Conservation (phyloP, 2,329 filamentous ascomycete species). For the Penicillium sp. region DNA sequence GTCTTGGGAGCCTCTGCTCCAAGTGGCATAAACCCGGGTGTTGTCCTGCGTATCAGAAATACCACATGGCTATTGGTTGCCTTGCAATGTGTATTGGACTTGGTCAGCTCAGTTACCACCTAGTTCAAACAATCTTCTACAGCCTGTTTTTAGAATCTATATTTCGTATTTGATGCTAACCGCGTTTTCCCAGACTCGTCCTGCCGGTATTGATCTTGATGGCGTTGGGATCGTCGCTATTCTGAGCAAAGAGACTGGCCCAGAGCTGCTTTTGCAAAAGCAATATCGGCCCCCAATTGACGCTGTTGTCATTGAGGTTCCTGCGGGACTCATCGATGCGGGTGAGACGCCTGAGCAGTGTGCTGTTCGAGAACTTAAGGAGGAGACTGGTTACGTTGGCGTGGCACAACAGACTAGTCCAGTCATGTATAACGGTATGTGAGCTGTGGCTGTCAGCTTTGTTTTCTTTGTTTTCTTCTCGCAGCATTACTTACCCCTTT, state of each 20-base stretch:
- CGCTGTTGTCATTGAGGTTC: conserved; percentile 59
- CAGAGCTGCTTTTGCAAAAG: conserved; percentile 53
- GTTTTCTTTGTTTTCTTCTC: background rate
- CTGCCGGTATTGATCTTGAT: conserved; percentile 53
- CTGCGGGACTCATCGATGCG: conserved; percentile 59
- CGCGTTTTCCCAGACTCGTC: conserved; percentile 37
- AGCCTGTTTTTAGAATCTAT: background rate
- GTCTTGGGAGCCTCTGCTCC: background rate
- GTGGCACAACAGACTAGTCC: conserved; percentile 42
- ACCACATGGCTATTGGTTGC: background rate
- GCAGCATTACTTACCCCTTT: background rate
- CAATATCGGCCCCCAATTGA: conserved; percentile 61
- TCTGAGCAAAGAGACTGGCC: conserved; percentile 52
- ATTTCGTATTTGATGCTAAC: conserved; percentile 10
- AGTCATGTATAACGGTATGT: conserved; percentile 46
- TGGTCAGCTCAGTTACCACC: background rate
- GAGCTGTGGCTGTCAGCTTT: background rate
- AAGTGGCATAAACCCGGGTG: background rate
- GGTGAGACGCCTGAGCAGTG: conserved; percentile 57
- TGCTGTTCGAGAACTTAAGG: conserved; percentile 58
- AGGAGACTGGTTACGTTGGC: conserved; percentile 63
- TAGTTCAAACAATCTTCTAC: background rate
- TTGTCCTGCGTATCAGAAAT: background rate
- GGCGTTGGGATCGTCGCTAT: conserved; percentile 62
- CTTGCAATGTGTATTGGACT: background rate